These are phyloP conservation scores for Cubamyces sp. DNA, from an alignment of 768 basidiomycete species.

Conservation along the genomic window DNA sequence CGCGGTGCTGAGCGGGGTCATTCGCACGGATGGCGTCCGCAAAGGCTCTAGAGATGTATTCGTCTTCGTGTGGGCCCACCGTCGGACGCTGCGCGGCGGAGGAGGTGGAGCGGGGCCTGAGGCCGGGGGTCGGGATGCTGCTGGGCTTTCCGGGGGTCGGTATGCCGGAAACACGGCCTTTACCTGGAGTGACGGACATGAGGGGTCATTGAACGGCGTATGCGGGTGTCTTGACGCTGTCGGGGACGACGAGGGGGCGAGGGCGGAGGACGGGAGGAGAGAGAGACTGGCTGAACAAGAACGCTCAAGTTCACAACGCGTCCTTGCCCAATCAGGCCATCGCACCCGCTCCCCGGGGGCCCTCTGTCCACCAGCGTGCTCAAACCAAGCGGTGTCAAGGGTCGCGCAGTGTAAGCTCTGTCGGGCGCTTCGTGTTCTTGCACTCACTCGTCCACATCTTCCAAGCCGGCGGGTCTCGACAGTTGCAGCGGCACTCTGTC, in stretches of 20 bases:
- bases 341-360: slow-evolving; percentile 15
- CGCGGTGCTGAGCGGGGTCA: slow-evolving; percentile 74
- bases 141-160: slow-evolving; percentile 51
- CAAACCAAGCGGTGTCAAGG: slow-evolving; percentile 5
- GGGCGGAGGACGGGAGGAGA: slow-evolving; percentile 2
- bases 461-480: slow-evolving; percentile 1
- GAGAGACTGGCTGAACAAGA: slow-evolving; percentile 17
- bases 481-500: slow-evolving; percentile 3
- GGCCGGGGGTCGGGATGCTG: slow-evolving; percentile 70
- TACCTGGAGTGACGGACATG: slow-evolving; percentile 52
- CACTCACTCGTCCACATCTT: slow-evolving; percentile 4
- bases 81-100: slow-evolving; percentile 39
- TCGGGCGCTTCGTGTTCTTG: slow-evolving; percentile 10
- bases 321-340: slow-evolving; percentile 19
- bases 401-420: slow-evolving; percentile 8
- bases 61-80: slow-evolving; percentile 46
- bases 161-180: slow-evolving; percentile 45
- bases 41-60: slow-evolving; percentile 73
- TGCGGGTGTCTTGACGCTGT: slow-evolving; percentile 4
- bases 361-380: not conserved
- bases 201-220: slow-evolving; percentile 15
- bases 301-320: slow-evolving; percentile 10
- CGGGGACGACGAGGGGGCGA: slow-evolving; percentile 2
- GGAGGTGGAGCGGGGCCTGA: slow-evolving; percentile 68
- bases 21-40: slow-evolving; percentile 81